These are phyloP conservation scores for Fusarium siculi DNA, from an alignment of 2,329 filamentous ascomycete genomes.

Conservation along the genomic window DNA sequence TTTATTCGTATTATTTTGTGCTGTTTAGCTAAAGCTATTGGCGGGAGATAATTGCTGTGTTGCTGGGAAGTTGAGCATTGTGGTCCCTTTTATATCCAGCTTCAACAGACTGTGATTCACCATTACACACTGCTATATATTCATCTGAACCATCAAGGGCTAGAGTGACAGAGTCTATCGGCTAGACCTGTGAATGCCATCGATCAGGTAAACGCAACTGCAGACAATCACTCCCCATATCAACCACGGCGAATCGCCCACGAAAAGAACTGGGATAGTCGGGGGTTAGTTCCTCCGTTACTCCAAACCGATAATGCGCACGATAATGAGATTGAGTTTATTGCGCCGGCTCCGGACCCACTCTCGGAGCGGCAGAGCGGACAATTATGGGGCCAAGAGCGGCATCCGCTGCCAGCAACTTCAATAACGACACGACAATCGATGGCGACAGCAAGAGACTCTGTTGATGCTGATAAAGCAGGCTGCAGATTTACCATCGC, in stretches of 20 bases:
- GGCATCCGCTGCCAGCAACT: neutral
- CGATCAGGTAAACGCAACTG: too few species aligned
- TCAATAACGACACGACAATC: neutral
- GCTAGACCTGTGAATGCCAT: neutral
- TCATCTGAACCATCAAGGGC: neutral
- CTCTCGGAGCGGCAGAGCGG: neutral
- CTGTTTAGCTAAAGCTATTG: neutral
- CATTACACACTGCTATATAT: neutral
- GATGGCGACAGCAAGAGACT: neutral
- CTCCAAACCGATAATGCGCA: neutral
- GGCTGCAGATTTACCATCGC: neutral
- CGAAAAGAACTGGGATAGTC: neutral
- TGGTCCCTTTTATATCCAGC: neutral
- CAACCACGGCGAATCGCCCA: neutral
- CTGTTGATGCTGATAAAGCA: slow-evolving; percentile 9
- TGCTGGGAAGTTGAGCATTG: neutral
- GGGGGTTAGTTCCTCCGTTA: neutral
- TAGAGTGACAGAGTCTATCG: too few species aligned
- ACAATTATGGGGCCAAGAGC: slow-evolving; percentile 6
- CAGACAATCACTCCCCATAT: neutral
- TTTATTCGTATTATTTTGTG: neutral
- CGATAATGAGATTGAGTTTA: neutral
- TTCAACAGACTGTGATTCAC: neutral
- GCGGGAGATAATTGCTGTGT: too few species aligned
- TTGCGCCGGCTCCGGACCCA: neutral